Percentiles rank a stretch among this genome's conserved stretches.
Conservation (phyloP, 306 rosid species). For the Prunus davidiana region DNA sequence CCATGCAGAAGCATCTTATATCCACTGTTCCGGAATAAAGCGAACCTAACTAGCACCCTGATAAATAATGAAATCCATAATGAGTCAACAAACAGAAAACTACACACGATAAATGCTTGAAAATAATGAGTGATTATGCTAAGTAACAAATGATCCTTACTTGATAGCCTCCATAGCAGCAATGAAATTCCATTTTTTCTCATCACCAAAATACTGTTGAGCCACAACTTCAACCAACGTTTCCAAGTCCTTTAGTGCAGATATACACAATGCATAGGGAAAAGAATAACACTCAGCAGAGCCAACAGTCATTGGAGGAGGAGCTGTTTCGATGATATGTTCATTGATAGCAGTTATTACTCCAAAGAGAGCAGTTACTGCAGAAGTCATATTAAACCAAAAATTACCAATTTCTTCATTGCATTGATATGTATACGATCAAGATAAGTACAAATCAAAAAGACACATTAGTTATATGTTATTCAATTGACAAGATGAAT, state of each 20-base stretch:
- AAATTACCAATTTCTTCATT: constrained; percentile 7
- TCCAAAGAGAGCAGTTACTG: constrained; percentile 82
- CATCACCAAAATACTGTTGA: constrained; percentile 80
- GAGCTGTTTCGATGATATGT: constrained; percentile 70
- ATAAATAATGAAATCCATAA: constrained; percentile 21
- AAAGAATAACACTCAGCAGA: constrained; percentile 48
- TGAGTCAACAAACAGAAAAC: constrained; percentile 11
- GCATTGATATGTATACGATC: neutral
- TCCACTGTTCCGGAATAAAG: constrained; percentile 80
- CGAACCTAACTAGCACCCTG: constrained; percentile 82
- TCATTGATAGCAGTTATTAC: constrained; percentile 84
- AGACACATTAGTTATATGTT: neutral
- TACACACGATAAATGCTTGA: constrained; percentile 4
- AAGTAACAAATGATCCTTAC: constrained; percentile 46
- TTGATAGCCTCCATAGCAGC: constrained; percentile 81
- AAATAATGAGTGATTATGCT: constrained; percentile 19
- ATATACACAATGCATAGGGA: constrained; percentile 78
- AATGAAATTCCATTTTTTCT: constrained; percentile 90
- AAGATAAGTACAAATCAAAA: neutral
- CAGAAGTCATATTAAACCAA: constrained; percentile 24
- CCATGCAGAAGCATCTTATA: constrained; percentile 83
- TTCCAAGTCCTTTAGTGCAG: constrained; percentile 90
- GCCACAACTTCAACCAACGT: constrained; percentile 88
- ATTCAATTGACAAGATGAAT: neutral
- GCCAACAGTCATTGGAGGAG: constrained; percentile 41